A percentile compares a stretch with the other conserved stretches of the same genome.
Evolutionary conservation across 176 grass and related monocot genomes (phyloP).

Genomic region (Zoysia pacifica): DNA sequence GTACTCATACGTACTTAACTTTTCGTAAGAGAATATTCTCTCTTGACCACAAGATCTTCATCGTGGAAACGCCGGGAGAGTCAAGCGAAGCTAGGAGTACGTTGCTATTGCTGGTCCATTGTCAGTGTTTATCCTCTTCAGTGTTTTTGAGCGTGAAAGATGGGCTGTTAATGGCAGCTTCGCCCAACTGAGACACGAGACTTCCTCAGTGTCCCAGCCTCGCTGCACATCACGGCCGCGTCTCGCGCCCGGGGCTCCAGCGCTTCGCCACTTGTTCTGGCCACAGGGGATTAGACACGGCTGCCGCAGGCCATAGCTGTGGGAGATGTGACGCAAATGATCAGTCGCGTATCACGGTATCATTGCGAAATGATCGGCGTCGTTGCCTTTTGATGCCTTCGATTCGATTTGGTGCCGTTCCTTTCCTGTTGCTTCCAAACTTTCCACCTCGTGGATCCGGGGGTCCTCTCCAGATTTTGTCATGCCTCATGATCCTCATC

Average conservation of each 20-base stretch:
- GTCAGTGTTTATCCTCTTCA: background rate
- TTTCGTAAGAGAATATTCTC: background rate
- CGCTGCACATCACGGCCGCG: background rate
- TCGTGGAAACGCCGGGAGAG: background rate
- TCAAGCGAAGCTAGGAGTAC: no score
- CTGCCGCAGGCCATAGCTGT: no score
- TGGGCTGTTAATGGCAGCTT: background rate
- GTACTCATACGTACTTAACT: background rate
- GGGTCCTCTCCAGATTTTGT: background rate
- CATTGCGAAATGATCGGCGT: slow-evolving; percentile 1
- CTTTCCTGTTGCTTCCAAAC: background rate
- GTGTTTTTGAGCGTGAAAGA: background rate
- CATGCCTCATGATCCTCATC: background rate
- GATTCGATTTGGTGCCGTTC: background rate
- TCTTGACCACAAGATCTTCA: background rate
- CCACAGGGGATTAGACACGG: background rate
- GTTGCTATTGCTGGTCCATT: no score
- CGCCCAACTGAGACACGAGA: background rate
- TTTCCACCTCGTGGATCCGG: background rate
- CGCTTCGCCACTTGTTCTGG: background rate
- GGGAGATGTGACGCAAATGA: background rate
- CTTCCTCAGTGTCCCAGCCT: background rate
- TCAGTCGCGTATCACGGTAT: background rate
- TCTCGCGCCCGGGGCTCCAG: background rate
- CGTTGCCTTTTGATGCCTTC: background rate